A percentile compares a stretch with the other conserved stretches of the same genome.
phyloP scores from a whole-genome alignment of 176 grass and related monocot species.

The Poa annua region DNA sequence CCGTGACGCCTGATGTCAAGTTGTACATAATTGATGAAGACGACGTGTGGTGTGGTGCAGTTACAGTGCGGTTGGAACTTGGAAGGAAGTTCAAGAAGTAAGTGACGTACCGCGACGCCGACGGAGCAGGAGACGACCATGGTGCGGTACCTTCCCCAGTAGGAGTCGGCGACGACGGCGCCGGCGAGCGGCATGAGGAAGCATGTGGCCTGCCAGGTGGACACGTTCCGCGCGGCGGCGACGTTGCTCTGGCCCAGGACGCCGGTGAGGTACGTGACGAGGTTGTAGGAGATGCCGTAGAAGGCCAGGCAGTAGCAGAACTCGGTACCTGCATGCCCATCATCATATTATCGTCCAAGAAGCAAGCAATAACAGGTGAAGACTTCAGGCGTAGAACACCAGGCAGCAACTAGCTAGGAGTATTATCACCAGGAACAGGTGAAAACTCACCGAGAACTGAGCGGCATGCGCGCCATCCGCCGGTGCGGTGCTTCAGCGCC shows the following conservation, averaged over 20 bases:
- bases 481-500: conserved; percentile 34
- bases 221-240: conserved; percentile 42
- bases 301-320: conserved; percentile 46
- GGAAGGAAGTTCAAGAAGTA: too few species aligned
- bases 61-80: too few species aligned
- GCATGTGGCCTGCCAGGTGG: conserved; percentile 55
- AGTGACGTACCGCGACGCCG: conserved; percentile 33
- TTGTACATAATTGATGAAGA: not conserved
- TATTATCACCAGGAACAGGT: not conserved
- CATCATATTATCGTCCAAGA: not conserved
- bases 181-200: conserved; percentile 49
- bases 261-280: conserved; percentile 53
- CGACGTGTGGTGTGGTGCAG: not conserved
- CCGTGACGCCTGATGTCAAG: not conserved
- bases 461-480: conserved; percentile 38
- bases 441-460: conserved; percentile 34
- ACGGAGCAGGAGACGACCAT: conserved; percentile 31
- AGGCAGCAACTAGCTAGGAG: too few species aligned
- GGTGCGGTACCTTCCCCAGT: conserved; percentile 56
- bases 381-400: too few species aligned
- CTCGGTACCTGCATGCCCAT: conserved; percentile 35
- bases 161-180: conserved; percentile 52
- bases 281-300: conserved; percentile 44
- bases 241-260: conserved; percentile 49
- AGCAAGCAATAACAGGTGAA: not conserved